Percentiles rank a stretch among this genome's conserved stretches.
Evolutionary conservation across 1,284 basidiomycete species (phyloP).

Genomic region (Leccinum holopus): DNA sequence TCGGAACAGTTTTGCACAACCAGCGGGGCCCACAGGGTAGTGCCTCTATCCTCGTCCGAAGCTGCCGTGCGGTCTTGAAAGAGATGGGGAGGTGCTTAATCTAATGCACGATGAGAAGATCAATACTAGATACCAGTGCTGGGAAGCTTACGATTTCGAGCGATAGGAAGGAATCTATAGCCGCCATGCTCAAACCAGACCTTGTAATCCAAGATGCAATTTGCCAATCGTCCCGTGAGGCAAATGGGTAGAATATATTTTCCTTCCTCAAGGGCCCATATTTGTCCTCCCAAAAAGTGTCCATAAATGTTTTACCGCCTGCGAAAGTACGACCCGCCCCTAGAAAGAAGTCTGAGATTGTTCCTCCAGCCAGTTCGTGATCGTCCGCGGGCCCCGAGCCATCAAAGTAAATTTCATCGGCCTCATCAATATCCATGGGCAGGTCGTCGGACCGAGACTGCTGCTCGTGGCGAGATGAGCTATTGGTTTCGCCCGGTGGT

Average conservation of each 20-base stretch:
- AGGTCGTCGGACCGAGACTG: too few relatives aligned
- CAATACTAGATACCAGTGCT: neutral
- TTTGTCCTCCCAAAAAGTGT: too few relatives aligned
- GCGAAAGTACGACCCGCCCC: too few relatives aligned
- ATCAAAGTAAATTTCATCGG: too few relatives aligned
- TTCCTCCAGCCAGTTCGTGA: too few relatives aligned
- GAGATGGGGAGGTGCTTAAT: neutral
- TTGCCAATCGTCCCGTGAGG: neutral
- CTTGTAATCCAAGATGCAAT: neutral
- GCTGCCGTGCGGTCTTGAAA: neutral
- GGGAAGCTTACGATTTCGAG: neutral
- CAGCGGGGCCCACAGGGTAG: neutral
- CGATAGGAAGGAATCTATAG: neutral
- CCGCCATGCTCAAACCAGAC: neutral
- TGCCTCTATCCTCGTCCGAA: neutral
- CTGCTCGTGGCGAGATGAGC: too few relatives aligned
- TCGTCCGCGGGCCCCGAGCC: too few relatives aligned
- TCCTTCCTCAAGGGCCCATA: neutral
- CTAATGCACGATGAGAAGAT: neutral
- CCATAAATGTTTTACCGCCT: too few relatives aligned
- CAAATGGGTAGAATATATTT: neutral
- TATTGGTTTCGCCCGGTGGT: too few relatives aligned
- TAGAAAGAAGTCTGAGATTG: too few relatives aligned
- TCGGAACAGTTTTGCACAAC: neutral
- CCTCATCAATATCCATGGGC: too few relatives aligned